A percentile compares a stretch with the other conserved stretches of the same genome.
Conservation (phyloP, 2,329 filamentous ascomycete genomes). For the Phoma sp. region DNA sequence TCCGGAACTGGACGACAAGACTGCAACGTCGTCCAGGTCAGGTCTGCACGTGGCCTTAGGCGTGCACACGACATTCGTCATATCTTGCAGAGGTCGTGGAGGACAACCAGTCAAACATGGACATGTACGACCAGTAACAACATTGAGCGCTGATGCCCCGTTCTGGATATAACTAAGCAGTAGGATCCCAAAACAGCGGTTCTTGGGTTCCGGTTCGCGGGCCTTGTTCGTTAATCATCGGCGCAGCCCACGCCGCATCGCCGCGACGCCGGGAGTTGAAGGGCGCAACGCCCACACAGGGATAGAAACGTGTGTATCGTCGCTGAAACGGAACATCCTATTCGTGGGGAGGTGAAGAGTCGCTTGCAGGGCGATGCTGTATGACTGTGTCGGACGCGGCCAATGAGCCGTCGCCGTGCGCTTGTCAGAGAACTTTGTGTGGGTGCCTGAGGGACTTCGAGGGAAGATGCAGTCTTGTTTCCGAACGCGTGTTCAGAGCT, state of each 20-base stretch:
- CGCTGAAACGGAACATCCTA: conserved; percentile 26
- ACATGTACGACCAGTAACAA: conserved; percentile 32
- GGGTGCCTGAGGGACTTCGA: conserved; percentile 15
- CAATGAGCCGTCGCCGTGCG: conserved; percentile 25
- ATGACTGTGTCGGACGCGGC: conserved; percentile 40
- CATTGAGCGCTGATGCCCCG: conserved; percentile 22
- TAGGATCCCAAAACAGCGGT: conserved; percentile 13
- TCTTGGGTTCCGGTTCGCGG: conserved; percentile 6
- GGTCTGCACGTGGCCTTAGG: conserved; percentile 21
- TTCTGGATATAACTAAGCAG: conserved; percentile 8
- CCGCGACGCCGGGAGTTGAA: conserved; percentile 13
- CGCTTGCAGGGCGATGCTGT: conserved; percentile 27
- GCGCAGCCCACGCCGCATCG: conserved; percentile 28
- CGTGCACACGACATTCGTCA: conserved; percentile 20
- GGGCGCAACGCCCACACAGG: conserved; percentile 20
- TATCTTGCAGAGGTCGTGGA: conserved; percentile 9
- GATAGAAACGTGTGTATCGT: conserved; percentile 25
- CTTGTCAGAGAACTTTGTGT: conserved; percentile 11
- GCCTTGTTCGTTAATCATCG: conserved; percentile 30
- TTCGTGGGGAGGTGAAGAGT: conserved; percentile 25
- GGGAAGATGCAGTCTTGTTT: conserved; percentile 4
- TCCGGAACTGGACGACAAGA: conserved; percentile 24
- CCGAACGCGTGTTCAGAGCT: conserved; percentile 1
- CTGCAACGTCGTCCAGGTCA: conserved; percentile 34
- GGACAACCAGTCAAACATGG: conserved; percentile 18